Evolutionary conservation across 805 yeast genomes (phyloP).

Genomic region (Candida ovalis): DNA sequence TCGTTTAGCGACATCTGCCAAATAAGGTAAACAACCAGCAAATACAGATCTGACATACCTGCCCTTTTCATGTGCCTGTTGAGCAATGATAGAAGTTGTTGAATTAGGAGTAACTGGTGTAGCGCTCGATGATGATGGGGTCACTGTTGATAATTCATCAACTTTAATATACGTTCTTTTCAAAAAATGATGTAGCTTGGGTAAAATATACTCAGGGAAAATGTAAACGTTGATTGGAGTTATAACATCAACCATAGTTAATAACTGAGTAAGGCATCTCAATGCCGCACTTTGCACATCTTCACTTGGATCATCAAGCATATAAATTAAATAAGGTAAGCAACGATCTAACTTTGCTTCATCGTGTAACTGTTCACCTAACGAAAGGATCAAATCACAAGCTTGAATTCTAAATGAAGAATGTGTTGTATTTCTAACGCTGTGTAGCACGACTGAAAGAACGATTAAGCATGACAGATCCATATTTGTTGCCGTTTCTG

Average conservation of each 20-base stretch:
- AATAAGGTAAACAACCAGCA: slow-evolving; percentile 67
- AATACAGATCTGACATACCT: slow-evolving; percentile 57
- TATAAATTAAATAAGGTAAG: slow-evolving; percentile 71
- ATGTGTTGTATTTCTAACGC: slow-evolving; percentile 55
- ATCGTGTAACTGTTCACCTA: slow-evolving; percentile 75
- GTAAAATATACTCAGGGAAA: slow-evolving; percentile 79
- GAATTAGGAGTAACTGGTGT: background rate
- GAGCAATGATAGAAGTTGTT: background rate
- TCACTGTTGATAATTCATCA: slow-evolving; percentile 5
- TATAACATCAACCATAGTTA: slow-evolving; percentile 58
- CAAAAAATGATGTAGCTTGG: slow-evolving; percentile 51
- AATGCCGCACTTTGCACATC: slow-evolving; percentile 68
- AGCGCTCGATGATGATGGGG: slow-evolving; percentile 9
- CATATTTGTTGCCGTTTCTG: slow-evolving; percentile 15
- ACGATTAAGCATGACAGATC: slow-evolving; percentile 54
- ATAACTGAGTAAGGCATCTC: slow-evolving; percentile 60
- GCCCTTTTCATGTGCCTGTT: slow-evolving; percentile 12
- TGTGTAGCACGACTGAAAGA: slow-evolving; percentile 54
- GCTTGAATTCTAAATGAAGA: slow-evolving; percentile 63
- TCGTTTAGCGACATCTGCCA: slow-evolving; percentile 61
- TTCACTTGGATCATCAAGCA: slow-evolving; percentile 64
- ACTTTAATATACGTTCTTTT: slow-evolving; percentile 34
- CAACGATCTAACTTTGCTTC: slow-evolving; percentile 83
- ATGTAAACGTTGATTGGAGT: slow-evolving; percentile 73
- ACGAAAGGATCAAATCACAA: slow-evolving; percentile 68